Percentiles rank a stretch among this genome's conserved stretches.
phyloP scores from a whole-genome alignment of 371 early-diverging fungal genomes.

The Syncephalastrum monosporum region DNA sequence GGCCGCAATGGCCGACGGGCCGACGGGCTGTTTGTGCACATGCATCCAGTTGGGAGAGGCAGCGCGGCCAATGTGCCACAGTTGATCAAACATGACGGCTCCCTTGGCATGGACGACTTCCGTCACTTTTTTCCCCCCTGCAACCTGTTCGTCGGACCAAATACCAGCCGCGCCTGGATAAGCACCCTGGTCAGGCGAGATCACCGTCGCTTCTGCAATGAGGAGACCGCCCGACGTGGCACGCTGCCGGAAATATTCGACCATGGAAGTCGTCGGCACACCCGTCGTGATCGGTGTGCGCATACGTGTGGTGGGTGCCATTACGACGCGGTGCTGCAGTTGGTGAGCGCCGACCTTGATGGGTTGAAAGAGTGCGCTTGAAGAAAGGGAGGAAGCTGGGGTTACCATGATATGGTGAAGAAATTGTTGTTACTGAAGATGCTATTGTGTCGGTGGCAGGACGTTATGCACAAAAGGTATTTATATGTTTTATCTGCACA shows the following conservation, averaged over 20 bases:
- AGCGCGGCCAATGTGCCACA: conserved; percentile 16
- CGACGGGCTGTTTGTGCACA: too few species aligned
- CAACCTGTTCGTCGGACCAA: conserved; percentile 46
- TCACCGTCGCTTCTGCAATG: conserved; percentile 56
- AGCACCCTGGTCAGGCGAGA: conserved; percentile 34
- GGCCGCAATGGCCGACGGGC: background rate
- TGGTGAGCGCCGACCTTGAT: conserved; percentile 19
- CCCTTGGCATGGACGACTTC: conserved; percentile 56
- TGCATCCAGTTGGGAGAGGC: too few species aligned
- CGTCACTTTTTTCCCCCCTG: conserved; percentile 54
- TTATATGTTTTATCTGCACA: too few species aligned
- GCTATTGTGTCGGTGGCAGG: too few species aligned
- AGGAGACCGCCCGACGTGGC: conserved; percentile 51
- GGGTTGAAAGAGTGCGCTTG: conserved; percentile 19
- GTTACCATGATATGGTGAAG: too few species aligned
- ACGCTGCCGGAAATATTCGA: conserved; percentile 57
- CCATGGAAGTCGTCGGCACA: conserved; percentile 36
- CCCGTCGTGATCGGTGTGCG: background rate
- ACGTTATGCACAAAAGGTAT: too few species aligned
- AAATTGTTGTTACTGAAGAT: too few species aligned
- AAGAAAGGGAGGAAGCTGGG: too few species aligned
- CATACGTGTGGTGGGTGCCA: conserved; percentile 46
- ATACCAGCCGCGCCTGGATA: conserved; percentile 41
- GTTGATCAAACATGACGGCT: conserved; percentile 53
- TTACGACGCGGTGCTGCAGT: conserved; percentile 47